Conservation (phyloP, 768 basidiomycete species). For the Kwoniella mangroviensis region DNA sequence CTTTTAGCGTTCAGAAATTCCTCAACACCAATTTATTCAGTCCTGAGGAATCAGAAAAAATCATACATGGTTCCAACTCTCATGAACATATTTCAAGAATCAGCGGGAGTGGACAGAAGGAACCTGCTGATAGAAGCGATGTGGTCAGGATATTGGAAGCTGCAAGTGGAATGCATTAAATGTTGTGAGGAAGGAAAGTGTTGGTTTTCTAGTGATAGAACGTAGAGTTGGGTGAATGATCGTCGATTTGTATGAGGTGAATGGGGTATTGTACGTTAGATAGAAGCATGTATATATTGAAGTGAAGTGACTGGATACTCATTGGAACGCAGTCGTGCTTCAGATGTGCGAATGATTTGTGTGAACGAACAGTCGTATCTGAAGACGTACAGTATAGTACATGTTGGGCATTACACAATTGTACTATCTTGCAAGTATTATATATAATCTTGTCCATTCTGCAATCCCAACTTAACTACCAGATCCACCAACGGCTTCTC, state of each 20-base stretch:
- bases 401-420: too few relatives aligned
- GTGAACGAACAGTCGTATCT: too few relatives aligned
- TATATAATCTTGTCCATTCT: neutral
- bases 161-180: slow-evolving; percentile 41
- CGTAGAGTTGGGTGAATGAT: too few relatives aligned
- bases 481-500: slow-evolving; percentile 20
- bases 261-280: too few relatives aligned
- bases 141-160: slow-evolving; percentile 48
- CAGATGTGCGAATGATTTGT: too few relatives aligned
- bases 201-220: too few relatives aligned
- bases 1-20: slow-evolving; percentile 53
- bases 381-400: too few relatives aligned
- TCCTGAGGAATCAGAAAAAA: slow-evolving; percentile 31
- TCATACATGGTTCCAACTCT: slow-evolving; percentile 33
- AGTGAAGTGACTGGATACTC: too few relatives aligned
- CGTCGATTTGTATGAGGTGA: too few relatives aligned
- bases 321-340: too few relatives aligned
- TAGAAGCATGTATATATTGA: too few relatives aligned
- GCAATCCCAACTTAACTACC: neutral
- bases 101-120: slow-evolving; percentile 18
- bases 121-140: slow-evolving; percentile 32
- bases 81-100: slow-evolving; percentile 37
- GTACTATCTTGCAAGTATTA: neutral
- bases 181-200: too few relatives aligned
- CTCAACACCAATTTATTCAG: slow-evolving; percentile 32